Base-by-base conservation (phyloP, 768 basidiomycete species). In the Suillus subaureus region DNA sequence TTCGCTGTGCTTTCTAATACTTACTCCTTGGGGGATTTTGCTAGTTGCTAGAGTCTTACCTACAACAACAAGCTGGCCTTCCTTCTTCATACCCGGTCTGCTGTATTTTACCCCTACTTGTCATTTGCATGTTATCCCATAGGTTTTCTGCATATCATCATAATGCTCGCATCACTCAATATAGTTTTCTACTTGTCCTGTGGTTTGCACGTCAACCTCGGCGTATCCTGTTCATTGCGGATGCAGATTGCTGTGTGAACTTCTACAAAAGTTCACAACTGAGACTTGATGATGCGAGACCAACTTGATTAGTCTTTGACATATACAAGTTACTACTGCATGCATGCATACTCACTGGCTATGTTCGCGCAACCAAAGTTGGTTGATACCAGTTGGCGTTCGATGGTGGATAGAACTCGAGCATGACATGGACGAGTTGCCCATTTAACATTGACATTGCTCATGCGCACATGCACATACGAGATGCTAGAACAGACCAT, bases 101-200 rank as follows among this genome's bases (percentile, higher is more conserved):
- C 72, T 80, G 80, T 80, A 80, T 74, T 76, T 81, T 80, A 81
- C 76, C 80, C 52, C 74, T 64, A 33, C 42, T 70, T 72, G 70
- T 71, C 66, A 72, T 70, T 76, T 69, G 72, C 77, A 77, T 76
- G 74, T 72, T 76, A 75, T 81, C 77, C 75, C 78, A 74, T 70
- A 67, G 71, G 69, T 66, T 71, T 76, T 70, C 67, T 71, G 71
- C 76, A 77, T 64, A 67, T 75, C 74, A 78, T 74, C 78, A 72
- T 79, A 74, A 75, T 78, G 74, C 75, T 77, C 67, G 68, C 77
- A 79, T 77, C 78, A 68, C 68, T 66, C 76, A 73, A 73, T 67
- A 61, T 69, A 70, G 63, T 70, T 69, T 66, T 62, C 31, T 61
- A 23, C 16, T 6, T 35, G 13, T 64, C 40, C 23, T 18, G 11